Conservation (phyloP, 768 basidiomycete genomes). For the Boletus rubroflammeus region DNA sequence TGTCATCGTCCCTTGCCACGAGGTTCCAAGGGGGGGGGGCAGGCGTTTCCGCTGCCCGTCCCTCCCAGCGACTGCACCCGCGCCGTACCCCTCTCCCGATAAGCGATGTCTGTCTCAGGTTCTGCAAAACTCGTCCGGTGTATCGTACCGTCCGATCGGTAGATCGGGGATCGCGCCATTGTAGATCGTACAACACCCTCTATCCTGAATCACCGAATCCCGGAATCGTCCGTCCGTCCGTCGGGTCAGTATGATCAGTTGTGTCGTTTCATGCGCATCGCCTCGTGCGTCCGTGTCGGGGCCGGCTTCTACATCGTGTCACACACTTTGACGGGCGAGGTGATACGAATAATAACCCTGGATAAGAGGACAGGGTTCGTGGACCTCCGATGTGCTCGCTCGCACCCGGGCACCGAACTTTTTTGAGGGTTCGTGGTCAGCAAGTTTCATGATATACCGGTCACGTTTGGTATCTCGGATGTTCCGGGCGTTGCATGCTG, state of each 20-base stretch:
- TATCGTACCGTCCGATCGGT: neutral
- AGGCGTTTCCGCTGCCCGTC: neutral
- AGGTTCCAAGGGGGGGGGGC: neutral
- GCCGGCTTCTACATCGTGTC: neutral
- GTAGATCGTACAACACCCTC: neutral
- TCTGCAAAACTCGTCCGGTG: neutral
- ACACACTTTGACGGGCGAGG: neutral
- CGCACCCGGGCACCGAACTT: neutral
- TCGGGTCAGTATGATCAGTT: neutral
- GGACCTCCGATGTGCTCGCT: neutral
- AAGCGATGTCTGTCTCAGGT: constrained; percentile 6
- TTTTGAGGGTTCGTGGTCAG: neutral
- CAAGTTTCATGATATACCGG: neutral
- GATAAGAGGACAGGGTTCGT: neutral
- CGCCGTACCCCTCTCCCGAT: neutral
- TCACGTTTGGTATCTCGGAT: neutral
- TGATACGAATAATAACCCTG: neutral
- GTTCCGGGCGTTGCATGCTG: neutral
- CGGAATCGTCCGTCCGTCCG: neutral
- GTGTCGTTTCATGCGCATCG: neutral
- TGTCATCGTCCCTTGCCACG: neutral
- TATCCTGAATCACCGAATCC: neutral
- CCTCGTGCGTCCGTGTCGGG: neutral
- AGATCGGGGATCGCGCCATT: constrained; percentile 5
- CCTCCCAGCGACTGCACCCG: neutral